Evolutionary conservation across 208 protist species (phyloP), one percentile per base, ranked within the genome.

Genomic region (Phytomonas francai): DNA sequence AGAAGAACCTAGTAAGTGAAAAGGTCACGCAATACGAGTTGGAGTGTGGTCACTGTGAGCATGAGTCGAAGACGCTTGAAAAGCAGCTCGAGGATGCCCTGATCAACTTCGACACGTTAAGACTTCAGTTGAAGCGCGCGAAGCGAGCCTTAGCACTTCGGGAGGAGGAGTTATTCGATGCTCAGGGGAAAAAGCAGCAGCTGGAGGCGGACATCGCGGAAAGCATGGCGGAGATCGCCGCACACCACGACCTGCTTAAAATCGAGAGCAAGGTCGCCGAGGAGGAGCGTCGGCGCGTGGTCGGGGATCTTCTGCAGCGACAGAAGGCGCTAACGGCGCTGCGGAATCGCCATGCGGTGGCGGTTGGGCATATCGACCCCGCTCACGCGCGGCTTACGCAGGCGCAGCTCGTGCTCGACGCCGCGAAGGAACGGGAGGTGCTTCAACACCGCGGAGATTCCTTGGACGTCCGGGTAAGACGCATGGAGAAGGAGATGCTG

Each of bases 121-220:
- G 95, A 74, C 75, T 97, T 66, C 88, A 97, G 80, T 83, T 97
- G 31, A 85, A 87, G 64, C 78, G 85, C 14, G 67, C 97, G 58
- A 76, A 81, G 36, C 70, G 77, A 32, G 51, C 49, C 12, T 59
- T 96, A 65, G 78, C 79, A 45, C 51, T 79, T 56, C 72, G 74
- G 28, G 82, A 79, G 57, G 78, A 78, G 22, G 89, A 89, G 78
- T 56, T 97, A 32, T 65, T 85, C 19, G 81, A 83, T 51, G 65
- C 94, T 27, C 85, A 91, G 67, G 84, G 90, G 61, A 77, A 78
- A 34, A 95, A 94, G 73, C 67, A 72, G 29, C 89, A 96, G 73
- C 77, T 94, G 0, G 73, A 77, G 22, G 62, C 80, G 0, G 76
- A 88, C 32, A 75, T 94, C 22, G 65, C 72, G 27, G 87, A 94